Evolutionary conservation across 345 rosid genomes (phyloP), one percentile per base, ranked within the genome.

Genomic region (Brassica napus): DNA sequence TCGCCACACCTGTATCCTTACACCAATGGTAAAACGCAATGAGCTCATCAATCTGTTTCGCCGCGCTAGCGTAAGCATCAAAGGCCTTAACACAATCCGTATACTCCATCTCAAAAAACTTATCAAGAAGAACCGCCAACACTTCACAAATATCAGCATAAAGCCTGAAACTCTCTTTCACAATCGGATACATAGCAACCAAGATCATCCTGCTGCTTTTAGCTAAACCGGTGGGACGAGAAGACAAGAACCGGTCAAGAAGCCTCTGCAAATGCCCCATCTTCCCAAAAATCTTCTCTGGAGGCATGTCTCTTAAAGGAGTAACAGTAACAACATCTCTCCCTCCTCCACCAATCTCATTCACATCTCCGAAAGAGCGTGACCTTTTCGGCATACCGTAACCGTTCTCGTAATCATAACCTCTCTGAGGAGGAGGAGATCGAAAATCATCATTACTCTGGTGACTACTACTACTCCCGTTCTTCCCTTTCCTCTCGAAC

Each of bases 231-330:
- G 96, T 91, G 2, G 98, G 98, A 6, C 97, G 84, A 72, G 94
- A 92, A 0, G 97, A 89, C 70, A 92, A 77, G 80, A 94, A 90
- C 61, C 97, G 88, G 55, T 94, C 94, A 74, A 94, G 79, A 62
- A 94, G 79, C 87, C 91, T 91, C 85, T 90, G 98, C 81, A 94
- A 80, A 61, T 92, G 97, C 8, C 89, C 85, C 96, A 89, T 91
- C 87, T 90, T 91, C 8, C 88, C 94, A 1, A 91, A 92, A 72
- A 94, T 85, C 77, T 87, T 86, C 85, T 92, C 98, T 0, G 87
- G 88, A 47, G 85, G 86, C 96, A 92, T 90, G 14, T 92, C 97
- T 78, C 87, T 77, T 75, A 88, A 61, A 0, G 98, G 97, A 35
- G 97, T 39, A 9, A 39, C 47, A 10, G 31, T 91, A 67, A 83